A percentile compares a stretch with the other conserved stretches of the same genome.
These are phyloP conservation scores for Verticillium isaacii DNA, from an alignment of 2,329 filamentous ascomycete genomes.

Conservation along the genomic window DNA sequence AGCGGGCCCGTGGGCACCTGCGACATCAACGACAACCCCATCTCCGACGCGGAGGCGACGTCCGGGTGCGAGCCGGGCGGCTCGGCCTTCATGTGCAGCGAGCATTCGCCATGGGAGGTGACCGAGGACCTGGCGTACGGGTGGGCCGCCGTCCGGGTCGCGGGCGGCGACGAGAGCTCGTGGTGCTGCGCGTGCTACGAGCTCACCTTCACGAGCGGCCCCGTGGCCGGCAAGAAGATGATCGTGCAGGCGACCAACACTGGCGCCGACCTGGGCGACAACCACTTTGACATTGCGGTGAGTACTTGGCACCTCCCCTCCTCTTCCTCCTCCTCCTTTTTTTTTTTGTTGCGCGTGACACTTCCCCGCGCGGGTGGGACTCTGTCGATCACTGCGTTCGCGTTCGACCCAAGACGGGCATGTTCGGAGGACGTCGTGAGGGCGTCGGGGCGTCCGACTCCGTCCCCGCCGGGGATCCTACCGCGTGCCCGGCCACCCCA, in stretches of 20 bases:
- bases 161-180: conserved; percentile 33
- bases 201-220: conserved; percentile 52
- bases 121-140: conserved; percentile 47
- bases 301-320: conserved; percentile 9
- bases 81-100: conserved; percentile 46
- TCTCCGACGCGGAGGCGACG: conserved; percentile 30
- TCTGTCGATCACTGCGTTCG: no score
- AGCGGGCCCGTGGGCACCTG: conserved; percentile 26
- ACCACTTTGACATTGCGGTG: conserved; percentile 50
- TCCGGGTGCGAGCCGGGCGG: conserved; percentile 39
- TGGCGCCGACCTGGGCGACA: conserved; percentile 45
- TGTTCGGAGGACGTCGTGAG: background rate
- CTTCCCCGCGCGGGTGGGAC: no score
- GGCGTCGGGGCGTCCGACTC: background rate
- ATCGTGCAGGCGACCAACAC: conserved; percentile 58
- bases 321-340: background rate
- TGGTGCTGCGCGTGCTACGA: conserved; percentile 56
- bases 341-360: background rate
- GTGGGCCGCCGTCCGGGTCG: conserved; percentile 46
- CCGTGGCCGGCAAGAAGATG: conserved; percentile 52
- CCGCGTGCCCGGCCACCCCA: background rate
- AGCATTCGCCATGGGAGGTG: conserved; percentile 46
- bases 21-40: conserved; percentile 41
- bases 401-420: no score
- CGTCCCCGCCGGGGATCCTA: background rate